Percentiles rank a stretch among this genome's conserved stretches.
Conservation (phyloP, 2,329 filamentous ascomycete species). For the Neurospora sp. region DNA sequence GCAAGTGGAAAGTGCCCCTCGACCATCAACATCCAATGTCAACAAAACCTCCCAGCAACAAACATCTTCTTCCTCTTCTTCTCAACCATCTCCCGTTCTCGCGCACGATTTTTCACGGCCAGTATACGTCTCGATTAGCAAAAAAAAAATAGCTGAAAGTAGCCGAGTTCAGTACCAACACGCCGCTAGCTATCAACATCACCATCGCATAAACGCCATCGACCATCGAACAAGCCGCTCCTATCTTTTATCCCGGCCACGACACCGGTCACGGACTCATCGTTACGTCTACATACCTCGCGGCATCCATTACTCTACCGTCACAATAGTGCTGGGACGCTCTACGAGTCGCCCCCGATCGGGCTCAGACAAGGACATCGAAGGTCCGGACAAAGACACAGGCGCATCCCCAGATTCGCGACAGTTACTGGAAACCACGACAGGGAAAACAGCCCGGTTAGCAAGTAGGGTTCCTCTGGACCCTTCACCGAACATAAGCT, state of each 20-base stretch:
- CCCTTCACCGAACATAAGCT: background rate
- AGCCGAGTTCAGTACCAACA: background rate
- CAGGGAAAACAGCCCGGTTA: background rate
- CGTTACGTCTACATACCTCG: background rate
- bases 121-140: background rate
- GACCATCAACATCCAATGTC: background rate
- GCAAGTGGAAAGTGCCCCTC: background rate
- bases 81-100: background rate
- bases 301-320: background rate
- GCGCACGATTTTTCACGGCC: background rate
- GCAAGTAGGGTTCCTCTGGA: background rate
- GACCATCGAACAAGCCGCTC: background rate
- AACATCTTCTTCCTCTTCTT: background rate
- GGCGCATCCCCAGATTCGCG: background rate
- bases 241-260: background rate
- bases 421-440: background rate
- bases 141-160: background rate
- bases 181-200: background rate
- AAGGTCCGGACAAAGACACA: background rate
- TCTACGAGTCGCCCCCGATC: background rate
- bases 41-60: background rate
- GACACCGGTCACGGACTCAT: background rate
- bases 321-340: background rate
- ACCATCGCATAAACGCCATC: background rate
- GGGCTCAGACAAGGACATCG: background rate